A percentile compares a stretch with the other conserved stretches of the same genome.
phyloP scores from a whole-genome alignment of 1,139 yeast genomes.

The Hyphopichia burtonii region DNA sequence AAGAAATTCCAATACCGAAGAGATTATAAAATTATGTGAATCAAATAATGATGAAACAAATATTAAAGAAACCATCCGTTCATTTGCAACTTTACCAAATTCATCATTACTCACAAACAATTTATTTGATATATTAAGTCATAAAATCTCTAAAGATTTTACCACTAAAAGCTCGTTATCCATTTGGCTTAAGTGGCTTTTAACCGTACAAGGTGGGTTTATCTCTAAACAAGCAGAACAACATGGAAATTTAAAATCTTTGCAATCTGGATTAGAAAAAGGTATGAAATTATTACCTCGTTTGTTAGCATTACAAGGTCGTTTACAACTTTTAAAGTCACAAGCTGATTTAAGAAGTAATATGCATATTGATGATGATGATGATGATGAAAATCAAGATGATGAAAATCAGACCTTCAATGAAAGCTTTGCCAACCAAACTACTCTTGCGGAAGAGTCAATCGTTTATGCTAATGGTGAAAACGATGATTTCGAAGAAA shows the following conservation, averaged over 20 bases:
- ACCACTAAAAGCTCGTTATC: slow-evolving; percentile 30
- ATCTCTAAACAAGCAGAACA: slow-evolving; percentile 33
- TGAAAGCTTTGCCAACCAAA: slow-evolving; percentile 8
- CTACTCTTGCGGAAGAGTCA: slow-evolving; percentile 12
- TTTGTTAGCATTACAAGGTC: slow-evolving; percentile 44
- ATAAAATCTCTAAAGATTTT: slow-evolving; percentile 33
- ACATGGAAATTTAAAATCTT: slow-evolving; percentile 26
- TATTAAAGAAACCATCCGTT: slow-evolving; percentile 35
- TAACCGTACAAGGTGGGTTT: slow-evolving; percentile 45
- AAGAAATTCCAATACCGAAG: slow-evolving; percentile 8
- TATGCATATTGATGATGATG: slow-evolving; percentile 17
- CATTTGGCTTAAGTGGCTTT: slow-evolving; percentile 52
- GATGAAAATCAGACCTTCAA: slow-evolving; percentile 5
- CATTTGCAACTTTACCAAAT: slow-evolving; percentile 17
- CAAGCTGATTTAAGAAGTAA: slow-evolving; percentile 37
- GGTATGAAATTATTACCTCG: slow-evolving; percentile 39
- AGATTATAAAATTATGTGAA: slow-evolving; percentile 29
- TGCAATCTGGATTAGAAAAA: slow-evolving; percentile 26
- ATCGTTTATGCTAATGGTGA: slow-evolving; percentile 44
- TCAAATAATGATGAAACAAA: slow-evolving; percentile 30
- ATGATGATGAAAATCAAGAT: slow-evolving; percentile 21
- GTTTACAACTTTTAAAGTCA: slow-evolving; percentile 38
- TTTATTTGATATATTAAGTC: slow-evolving; percentile 35
- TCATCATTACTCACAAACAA: slow-evolving; percentile 17
- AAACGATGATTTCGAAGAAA: slow-evolving; percentile 32